Conservation (phyloP, 306 rosid genomes). For the Cicer bijugum region DNA sequence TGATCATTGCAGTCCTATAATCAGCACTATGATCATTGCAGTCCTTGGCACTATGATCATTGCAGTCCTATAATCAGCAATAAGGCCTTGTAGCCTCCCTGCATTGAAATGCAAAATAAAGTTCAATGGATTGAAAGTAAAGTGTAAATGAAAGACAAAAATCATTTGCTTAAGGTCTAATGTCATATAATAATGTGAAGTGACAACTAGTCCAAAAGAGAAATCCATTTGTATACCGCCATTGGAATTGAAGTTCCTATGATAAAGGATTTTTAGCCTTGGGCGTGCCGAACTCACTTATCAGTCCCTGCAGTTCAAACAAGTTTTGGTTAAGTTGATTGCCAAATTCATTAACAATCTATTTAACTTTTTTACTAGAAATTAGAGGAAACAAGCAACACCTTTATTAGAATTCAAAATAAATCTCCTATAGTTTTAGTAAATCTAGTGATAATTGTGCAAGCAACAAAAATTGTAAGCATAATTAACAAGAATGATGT, state of each 20-base stretch:
- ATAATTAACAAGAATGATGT: conserved; percentile 69
- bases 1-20: too few species aligned
- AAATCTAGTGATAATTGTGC: conserved; percentile 67
- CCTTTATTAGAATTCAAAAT: conserved; percentile 91
- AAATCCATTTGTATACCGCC: conserved; percentile 83
- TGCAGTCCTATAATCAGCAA: conserved; percentile 90
- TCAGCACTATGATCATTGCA: too few species aligned
- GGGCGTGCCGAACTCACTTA: conserved; percentile 65
- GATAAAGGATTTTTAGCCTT: conserved; percentile 48
- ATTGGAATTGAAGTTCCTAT: conserved; percentile 61
- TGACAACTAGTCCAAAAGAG: conserved; percentile 63
- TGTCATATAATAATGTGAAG: conserved; percentile 44
- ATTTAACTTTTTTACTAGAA: neutral
- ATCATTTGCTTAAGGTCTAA: conserved; percentile 2
- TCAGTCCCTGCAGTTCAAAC: conserved; percentile 66
- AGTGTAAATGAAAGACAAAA: neutral
- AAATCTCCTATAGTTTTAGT: conserved; percentile 86
- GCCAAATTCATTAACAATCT: conserved; percentile 23
- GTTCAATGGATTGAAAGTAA: conserved; percentile 36
- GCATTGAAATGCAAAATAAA: conserved; percentile 39
- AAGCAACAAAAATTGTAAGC: conserved; percentile 79
- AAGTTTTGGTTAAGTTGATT: conserved; percentile 29
- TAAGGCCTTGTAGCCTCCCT: conserved; percentile 72
- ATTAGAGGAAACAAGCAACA: conserved; percentile 38
- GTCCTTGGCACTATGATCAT: conserved; percentile 81